phyloP scores from a whole-genome alignment of 2,329 filamentous ascomycete genomes.

The Colletotrichum sp. region DNA sequence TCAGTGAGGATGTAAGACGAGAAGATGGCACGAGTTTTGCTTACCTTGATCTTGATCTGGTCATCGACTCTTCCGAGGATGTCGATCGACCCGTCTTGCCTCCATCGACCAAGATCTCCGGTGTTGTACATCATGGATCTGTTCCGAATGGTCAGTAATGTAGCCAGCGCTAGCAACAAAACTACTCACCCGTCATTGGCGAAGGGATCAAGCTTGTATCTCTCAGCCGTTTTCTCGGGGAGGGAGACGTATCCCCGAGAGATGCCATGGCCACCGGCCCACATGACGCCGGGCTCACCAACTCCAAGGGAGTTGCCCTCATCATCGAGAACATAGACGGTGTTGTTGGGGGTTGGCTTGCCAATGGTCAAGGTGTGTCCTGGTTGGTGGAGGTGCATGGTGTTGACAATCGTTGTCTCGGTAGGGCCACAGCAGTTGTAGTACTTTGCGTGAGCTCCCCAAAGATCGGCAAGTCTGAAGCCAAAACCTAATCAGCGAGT shows the following conservation, averaged over 20 bases:
- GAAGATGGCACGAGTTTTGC: neutral
- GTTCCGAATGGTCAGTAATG: neutral
- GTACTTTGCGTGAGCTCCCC: constrained; percentile 54
- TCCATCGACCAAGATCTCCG: constrained; percentile 64
- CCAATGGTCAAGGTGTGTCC: constrained; percentile 58
- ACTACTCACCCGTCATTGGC: constrained; percentile 50
- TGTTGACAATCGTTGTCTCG: constrained; percentile 65
- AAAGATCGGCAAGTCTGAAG: constrained; percentile 53
- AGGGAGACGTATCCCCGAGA: constrained; percentile 61
- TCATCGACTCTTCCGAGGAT: constrained; percentile 63
- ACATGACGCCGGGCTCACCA: constrained; percentile 57
- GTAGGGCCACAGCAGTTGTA: constrained; percentile 66
- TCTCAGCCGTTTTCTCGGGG: constrained; percentile 52
- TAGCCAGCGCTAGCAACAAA: fast-evolving
- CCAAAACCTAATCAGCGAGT: neutral
- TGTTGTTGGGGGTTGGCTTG: constrained; percentile 60
- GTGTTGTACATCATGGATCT: constrained; percentile 63
- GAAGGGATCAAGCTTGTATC: constrained; percentile 57
- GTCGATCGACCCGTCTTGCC: constrained; percentile 55
- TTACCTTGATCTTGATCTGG: constrained; percentile 58
- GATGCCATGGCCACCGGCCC: constrained; percentile 61
- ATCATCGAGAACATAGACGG: constrained; percentile 56
- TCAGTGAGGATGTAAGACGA: neutral
- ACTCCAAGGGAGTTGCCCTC: constrained; percentile 43
- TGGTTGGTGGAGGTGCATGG: constrained; percentile 29